These are phyloP conservation scores for Laguncularia racemosa DNA, from an alignment of 345 rosid species.

Conservation along the genomic window DNA sequence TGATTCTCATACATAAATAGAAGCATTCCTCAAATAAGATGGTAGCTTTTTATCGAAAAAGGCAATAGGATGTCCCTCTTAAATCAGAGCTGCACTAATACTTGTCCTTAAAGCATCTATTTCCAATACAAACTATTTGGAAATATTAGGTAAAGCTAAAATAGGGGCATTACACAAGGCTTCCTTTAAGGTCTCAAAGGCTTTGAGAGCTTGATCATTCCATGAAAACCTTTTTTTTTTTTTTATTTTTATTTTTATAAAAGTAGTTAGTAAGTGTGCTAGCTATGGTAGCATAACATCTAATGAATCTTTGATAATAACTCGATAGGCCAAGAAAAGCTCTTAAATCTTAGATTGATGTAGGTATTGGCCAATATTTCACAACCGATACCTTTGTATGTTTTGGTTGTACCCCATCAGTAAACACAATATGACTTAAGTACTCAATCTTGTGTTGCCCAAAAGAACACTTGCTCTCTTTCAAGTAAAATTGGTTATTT, in stretches of 20 bases:
- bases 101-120: not conserved
- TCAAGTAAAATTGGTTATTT: no score
- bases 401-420: no score
- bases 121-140: not conserved
- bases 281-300: not conserved
- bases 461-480: no score
- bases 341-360: not conserved
- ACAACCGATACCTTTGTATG: not conserved
- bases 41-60: not conserved
- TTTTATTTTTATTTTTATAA: no score
- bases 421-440: no score
- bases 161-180: not conserved
- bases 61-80: not conserved
- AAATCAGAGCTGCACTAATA: not conserved
- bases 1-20: not conserved
- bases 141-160: not conserved
- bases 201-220: not conserved
- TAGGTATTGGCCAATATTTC: not conserved
- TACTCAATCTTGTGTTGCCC: no score
- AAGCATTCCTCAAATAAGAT: not conserved
- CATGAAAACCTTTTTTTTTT: not conserved
- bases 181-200: not conserved
- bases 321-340: conserved; percentile 1
- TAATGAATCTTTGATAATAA: not conserved
- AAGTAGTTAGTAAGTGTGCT: not conserved